Base-by-base conservation (phyloP, 2,329 filamentous ascomycete species). In the Epichloe sibirici region DNA sequence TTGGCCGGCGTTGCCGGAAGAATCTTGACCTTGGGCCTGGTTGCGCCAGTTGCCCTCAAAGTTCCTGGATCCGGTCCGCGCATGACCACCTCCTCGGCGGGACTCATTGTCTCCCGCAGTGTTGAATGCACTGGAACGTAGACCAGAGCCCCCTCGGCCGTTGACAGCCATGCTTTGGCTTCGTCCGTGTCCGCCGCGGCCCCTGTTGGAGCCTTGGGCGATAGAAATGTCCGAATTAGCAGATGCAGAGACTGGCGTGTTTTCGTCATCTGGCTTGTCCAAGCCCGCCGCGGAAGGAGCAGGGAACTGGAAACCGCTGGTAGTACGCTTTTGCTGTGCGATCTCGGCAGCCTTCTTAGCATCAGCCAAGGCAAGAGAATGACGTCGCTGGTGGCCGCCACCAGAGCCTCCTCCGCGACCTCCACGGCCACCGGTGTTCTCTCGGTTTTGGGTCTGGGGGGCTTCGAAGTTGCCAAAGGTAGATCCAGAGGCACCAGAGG, bases 11-110 rank as follows among this genome's bases (percentile, higher is more conserved):
- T 63, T 66, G 51, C 62, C 65, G 43, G 66, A 50, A 61, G 74
- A 72, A 51, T 85, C 84, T 66, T 88, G 86, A 62, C 77, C 76
- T 58, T 78, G 75, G 59, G 64, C 64, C 60, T 87, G 90, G 63
- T 90, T 94, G 62, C 93, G 87, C 93, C 93, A 98, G 71, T 98
- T 98, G 62, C 90, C 85, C 60, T 98, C 93, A 64, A 97, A 97
- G 71, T 97, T 98, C 57, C 93, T 83, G 25, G 93, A 98, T 11
- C 81, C 81, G 35, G 84, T 85, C 56, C 93, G 82, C 57, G 81
- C 84, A 66, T 98, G 93, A 53, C 88, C 85, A 43, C 86, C 87
- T 61, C 85, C 83, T 60, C 88, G 86, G 56, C 82, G 77, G 65
- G 90, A 86, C 59, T 93, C 88, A 56, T 58, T 65, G 45, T 65